Evolutionary conservation across 225 moss, liverwort and hornwort genomes (phyloP).

Genomic region (Pseudoscleropodium purum): DNA sequence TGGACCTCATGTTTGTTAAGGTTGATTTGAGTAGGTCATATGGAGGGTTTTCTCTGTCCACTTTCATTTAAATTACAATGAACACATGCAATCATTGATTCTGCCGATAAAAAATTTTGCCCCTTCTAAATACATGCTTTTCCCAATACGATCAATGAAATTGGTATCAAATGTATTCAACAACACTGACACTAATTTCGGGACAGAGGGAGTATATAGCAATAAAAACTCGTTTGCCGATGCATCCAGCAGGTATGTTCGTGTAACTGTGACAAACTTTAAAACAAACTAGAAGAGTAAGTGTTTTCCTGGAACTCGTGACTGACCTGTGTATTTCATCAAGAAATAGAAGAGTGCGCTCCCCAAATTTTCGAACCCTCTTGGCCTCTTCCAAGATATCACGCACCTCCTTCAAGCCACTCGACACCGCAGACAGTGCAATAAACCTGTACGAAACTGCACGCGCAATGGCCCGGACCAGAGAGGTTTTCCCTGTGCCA

Average conservation of each 20-base stretch:
- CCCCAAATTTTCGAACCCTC: constrained; percentile 37
- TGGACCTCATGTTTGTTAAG: not conserved
- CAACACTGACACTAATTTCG: not conserved
- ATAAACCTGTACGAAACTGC: constrained; percentile 53
- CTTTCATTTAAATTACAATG: not conserved
- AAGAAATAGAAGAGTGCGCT: constrained; percentile 66
- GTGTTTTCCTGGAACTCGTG: not conserved
- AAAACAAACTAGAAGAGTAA: not conserved
- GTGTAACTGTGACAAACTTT: not conserved
- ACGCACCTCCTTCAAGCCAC: constrained; percentile 76
- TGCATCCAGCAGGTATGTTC: not conserved
- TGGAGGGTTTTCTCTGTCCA: no score
- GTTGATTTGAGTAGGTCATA: not conserved
- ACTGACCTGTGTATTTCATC: constrained; percentile 81
- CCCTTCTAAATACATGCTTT: not conserved
- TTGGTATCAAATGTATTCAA: not conserved
- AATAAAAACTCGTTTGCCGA: not conserved
- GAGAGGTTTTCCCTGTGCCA: constrained; percentile 84
- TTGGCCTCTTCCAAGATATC: constrained; percentile 72
- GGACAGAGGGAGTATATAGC: not conserved
- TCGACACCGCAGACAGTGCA: constrained; percentile 65
- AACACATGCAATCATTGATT: not conserved
- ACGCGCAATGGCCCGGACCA: constrained; percentile 70
- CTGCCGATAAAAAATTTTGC: no score
- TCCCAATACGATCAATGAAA: not conserved